Conservation (phyloP, 257 asterid species). For the Datura wrightii region DNA sequence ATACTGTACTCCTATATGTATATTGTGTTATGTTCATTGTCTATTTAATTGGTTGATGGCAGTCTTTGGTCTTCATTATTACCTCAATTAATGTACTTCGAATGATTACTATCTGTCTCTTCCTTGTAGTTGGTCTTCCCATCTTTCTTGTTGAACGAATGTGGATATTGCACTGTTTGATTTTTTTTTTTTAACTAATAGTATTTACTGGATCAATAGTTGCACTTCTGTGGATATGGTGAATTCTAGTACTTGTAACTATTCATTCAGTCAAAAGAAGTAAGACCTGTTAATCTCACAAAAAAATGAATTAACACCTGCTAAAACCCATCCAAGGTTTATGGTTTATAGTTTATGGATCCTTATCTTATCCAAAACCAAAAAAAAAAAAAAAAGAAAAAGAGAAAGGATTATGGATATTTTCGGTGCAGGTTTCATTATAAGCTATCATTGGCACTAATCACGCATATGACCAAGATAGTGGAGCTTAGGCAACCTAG, state of each 20-base stretch:
- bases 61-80: neutral
- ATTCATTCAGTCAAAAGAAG: slow-evolving; percentile 1
- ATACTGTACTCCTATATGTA: slow-evolving; percentile 25
- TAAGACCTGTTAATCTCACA: neutral
- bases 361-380: slow-evolving; percentile 10
- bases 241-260: slow-evolving; percentile 27
- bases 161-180: neutral
- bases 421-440: neutral
- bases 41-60: neutral
- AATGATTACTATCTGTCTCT: neutral
- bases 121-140: neutral
- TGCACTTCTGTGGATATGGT: slow-evolving; percentile 6
- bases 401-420: neutral
- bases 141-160: neutral
- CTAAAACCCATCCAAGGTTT: slow-evolving; percentile 15
- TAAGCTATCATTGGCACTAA: neutral
- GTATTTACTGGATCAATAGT: slow-evolving; percentile 17
- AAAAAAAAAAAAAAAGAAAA: neutral
- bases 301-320: neutral
- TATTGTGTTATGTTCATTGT: neutral
- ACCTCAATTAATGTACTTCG: neutral
- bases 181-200: neutral
- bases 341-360: neutral
- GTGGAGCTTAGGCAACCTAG: neutral
- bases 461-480: neutral